Conservation (phyloP, 805 yeast species). For the Candida arabinofermentans region DNA sequence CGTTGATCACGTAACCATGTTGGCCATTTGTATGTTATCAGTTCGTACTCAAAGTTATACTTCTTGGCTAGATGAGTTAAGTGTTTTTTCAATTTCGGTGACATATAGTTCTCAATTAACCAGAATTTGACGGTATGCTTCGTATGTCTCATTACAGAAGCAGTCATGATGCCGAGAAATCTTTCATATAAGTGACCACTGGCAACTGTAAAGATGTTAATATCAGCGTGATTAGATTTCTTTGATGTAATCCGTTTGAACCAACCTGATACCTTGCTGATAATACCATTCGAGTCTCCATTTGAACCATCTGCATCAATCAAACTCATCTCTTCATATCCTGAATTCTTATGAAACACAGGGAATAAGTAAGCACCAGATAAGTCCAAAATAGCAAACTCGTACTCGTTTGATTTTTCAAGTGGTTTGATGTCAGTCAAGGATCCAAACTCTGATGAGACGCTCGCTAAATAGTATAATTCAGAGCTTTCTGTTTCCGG, state of each 20-base stretch:
- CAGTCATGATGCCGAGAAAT: slow-evolving; percentile 72
- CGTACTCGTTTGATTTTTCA: slow-evolving; percentile 1
- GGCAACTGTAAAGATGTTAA: slow-evolving; percentile 79
- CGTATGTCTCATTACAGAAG: slow-evolving; percentile 66
- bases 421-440: slow-evolving; percentile 1
- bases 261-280: slow-evolving; percentile 1
- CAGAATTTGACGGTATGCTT: slow-evolving; percentile 72
- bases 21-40: slow-evolving; percentile 92
- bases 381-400: slow-evolving; percentile 38
- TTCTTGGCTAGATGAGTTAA: slow-evolving; percentile 56
- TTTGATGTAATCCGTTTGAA: slow-evolving; percentile 5
- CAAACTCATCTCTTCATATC: slow-evolving; percentile 30
- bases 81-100: slow-evolving; percentile 59
- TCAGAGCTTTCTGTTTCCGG: slow-evolving; percentile 37
- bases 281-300: not conserved
- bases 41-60: slow-evolving; percentile 65
- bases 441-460: slow-evolving; percentile 17
- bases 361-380: slow-evolving; percentile 46
- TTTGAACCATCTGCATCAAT: slow-evolving; percentile 8
- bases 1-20: slow-evolving; percentile 77
- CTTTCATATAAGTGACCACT: slow-evolving; percentile 79
- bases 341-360: slow-evolving; percentile 34
- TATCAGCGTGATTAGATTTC: slow-evolving; percentile 46
- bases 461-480: slow-evolving; percentile 37
- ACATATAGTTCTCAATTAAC: slow-evolving; percentile 79